These are phyloP conservation scores for Hypoxylon sp. DNA, from an alignment of 2,329 filamentous ascomycete species.

Conservation along the genomic window DNA sequence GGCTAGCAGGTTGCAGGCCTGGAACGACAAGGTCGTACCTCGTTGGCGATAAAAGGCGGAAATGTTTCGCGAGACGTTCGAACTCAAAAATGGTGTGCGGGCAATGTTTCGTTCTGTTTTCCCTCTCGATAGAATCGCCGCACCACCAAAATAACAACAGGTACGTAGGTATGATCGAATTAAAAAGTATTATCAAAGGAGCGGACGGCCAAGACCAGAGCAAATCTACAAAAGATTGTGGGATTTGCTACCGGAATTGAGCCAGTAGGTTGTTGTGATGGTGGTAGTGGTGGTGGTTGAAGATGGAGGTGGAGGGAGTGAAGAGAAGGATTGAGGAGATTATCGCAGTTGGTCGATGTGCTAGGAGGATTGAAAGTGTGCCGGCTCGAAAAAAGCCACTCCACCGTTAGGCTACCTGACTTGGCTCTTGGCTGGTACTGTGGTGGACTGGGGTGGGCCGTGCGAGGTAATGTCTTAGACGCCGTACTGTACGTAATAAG, in stretches of 20 bases:
- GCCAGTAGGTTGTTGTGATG: constrained; percentile 53
- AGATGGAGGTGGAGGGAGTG: constrained; percentile 41
- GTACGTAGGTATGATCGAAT: constrained; percentile 39
- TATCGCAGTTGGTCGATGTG: constrained; percentile 24
- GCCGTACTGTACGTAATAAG: constrained; percentile 27
- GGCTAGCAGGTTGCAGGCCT: not conserved
- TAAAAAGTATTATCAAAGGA: constrained; percentile 55
- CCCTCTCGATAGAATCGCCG: constrained; percentile 32
- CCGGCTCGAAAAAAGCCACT: constrained; percentile 37
- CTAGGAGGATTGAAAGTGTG: constrained; percentile 33
- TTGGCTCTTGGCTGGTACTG: constrained; percentile 19
- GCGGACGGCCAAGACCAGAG: constrained; percentile 69
- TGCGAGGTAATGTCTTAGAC: constrained; percentile 19
- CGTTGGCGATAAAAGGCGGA: not conserved
- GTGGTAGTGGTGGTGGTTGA: constrained; percentile 47
- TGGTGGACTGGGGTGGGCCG: constrained; percentile 30
- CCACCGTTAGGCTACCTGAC: constrained; percentile 34
- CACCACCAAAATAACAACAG: constrained; percentile 43
- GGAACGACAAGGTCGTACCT: constrained; percentile 22
- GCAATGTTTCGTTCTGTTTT: constrained; percentile 29
- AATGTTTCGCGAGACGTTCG: constrained; percentile 1
- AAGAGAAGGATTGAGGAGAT: constrained; percentile 35
- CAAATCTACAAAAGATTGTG: constrained; percentile 54
- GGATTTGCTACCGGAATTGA: constrained; percentile 65
- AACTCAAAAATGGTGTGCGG: constrained; percentile 18